A percentile compares a stretch with the other conserved stretches of the same genome.
Evolutionary conservation across 306 rosid genomes (phyloP).

Genomic region (Canavalia gladiata): DNA sequence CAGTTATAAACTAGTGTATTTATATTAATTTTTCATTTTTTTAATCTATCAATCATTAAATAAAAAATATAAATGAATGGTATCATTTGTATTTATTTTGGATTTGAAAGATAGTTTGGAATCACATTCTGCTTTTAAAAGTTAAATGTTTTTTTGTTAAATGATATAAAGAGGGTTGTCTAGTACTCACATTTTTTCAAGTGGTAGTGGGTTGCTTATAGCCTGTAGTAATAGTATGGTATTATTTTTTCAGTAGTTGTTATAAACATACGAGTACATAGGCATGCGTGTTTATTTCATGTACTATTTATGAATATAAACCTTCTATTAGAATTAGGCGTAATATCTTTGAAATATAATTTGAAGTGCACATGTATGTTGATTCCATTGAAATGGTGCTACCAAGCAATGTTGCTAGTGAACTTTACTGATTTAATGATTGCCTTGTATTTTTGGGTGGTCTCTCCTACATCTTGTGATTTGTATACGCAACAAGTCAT

Average conservation of each 20-base stretch:
- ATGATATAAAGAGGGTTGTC: neutral
- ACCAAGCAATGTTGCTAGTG: too few relatives aligned
- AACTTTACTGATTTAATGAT: too few relatives aligned
- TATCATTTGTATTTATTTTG: too few relatives aligned
- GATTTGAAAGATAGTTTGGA: slow-evolving; percentile 18
- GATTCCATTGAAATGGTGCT: slow-evolving; percentile 76
- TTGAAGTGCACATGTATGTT: too few relatives aligned
- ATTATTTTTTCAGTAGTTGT: neutral
- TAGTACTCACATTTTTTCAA: neutral
- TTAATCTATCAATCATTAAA: too few relatives aligned
- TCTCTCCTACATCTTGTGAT: neutral
- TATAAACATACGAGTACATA: neutral
- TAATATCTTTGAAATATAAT: slow-evolving; percentile 6
- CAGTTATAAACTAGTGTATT: too few relatives aligned
- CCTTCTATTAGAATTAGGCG: slow-evolving; percentile 11
- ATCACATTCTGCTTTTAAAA: slow-evolving; percentile 17
- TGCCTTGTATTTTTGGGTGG: neutral
- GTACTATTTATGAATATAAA: neutral
- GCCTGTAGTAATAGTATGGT: slow-evolving; percentile 7
- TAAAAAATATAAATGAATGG: too few relatives aligned
- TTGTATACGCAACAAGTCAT: too few relatives aligned
- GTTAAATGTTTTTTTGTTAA: slow-evolving; percentile 31
- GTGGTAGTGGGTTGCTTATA: slow-evolving; percentile 2
- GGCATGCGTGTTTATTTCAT: neutral
- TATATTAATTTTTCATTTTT: too few relatives aligned